phyloP scores from a whole-genome alignment of 352 stramenopile species.

The Blastocystis sp. region DNA sequence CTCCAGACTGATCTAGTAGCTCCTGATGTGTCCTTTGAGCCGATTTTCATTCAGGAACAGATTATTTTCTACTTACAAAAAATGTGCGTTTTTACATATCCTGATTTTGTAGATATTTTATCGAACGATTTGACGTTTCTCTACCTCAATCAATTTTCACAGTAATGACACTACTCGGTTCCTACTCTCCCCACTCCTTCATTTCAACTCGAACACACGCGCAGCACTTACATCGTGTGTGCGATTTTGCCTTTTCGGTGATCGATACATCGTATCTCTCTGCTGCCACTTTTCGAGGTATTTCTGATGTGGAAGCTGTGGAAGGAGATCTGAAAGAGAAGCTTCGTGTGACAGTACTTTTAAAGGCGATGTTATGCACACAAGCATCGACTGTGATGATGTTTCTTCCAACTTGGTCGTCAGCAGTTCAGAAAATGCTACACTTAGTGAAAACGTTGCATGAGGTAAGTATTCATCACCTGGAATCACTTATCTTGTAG shows the following conservation, averaged over 20 bases:
- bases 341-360: background rate
- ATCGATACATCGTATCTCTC: background rate
- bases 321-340: slow-evolving; percentile 16
- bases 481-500: background rate
- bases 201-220: background rate
- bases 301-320: background rate
- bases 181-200: background rate
- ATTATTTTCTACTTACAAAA: background rate
- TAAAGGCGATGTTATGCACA: slow-evolving; percentile 43
- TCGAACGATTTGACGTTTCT: background rate
- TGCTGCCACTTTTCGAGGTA: background rate
- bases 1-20: background rate
- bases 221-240: slow-evolving; percentile 9
- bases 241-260: background rate
- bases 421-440: background rate
- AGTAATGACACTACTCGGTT: background rate
- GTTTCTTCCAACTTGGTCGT: background rate
- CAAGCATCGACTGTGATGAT: background rate
- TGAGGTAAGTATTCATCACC: background rate
- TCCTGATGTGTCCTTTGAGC: slow-evolving; percentile 14
- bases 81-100: background rate
- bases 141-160: slow-evolving; percentile 6
- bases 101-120: background rate
- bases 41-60: slow-evolving; percentile 14
- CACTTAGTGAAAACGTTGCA: background rate